Conservation (phyloP, 768 basidiomycete genomes). For the Suillus decipiens region DNA sequence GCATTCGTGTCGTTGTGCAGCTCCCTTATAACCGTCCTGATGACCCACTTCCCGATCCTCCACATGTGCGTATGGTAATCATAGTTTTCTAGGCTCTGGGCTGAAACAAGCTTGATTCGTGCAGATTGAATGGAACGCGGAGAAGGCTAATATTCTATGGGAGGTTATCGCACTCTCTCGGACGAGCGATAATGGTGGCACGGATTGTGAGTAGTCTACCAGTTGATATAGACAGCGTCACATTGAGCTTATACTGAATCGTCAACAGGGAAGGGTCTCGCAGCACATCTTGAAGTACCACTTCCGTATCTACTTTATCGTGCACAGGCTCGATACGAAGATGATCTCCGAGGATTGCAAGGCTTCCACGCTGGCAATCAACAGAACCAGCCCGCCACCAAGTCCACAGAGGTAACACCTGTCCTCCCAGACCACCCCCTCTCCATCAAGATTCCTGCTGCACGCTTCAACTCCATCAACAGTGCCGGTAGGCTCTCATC, state of each 20-base stretch:
- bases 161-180: conserved; percentile 82
- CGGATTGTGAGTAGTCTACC: conserved; percentile 65
- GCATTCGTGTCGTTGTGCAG: conserved; percentile 74
- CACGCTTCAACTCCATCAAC: conserved; percentile 5
- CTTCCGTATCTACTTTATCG: conserved; percentile 84
- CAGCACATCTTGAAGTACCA: conserved; percentile 77
- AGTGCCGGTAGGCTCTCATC: conserved; percentile 32
- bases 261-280: conserved; percentile 76
- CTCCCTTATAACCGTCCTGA: conserved; percentile 80
- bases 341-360: conserved; percentile 79
- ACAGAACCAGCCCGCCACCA: conserved; percentile 29
- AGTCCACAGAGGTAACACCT: conserved; percentile 20
- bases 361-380: conserved; percentile 55
- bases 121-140: conserved; percentile 83
- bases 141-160: conserved; percentile 86
- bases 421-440: conserved; percentile 12
- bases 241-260: not conserved
- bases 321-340: conserved; percentile 81
- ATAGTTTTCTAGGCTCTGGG: conserved; percentile 3
- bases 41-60: conserved; percentile 63
- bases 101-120: conserved; percentile 17
- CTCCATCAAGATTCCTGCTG: conserved; percentile 3
- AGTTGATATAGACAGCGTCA: not conserved
- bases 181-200: conserved; percentile 67
- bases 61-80: conserved; percentile 51